Percentiles rank a stretch among this genome's conserved stretches.
These are phyloP conservation scores for Aspergillus sp. DNA, from an alignment of 2,329 filamentous ascomycete genomes.

Conservation along the genomic window DNA sequence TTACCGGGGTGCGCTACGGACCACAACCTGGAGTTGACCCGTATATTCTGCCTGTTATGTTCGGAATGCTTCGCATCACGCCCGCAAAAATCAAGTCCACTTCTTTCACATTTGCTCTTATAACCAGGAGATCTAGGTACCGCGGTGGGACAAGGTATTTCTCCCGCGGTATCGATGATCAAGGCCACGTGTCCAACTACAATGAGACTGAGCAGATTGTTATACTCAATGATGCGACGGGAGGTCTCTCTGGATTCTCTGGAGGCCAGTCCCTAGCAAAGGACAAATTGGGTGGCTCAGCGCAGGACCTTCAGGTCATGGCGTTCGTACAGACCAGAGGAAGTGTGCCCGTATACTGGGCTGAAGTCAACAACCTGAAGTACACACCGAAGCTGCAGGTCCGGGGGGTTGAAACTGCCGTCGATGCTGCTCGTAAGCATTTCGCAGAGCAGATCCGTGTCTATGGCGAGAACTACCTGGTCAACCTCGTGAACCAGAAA, in stretches of 20 bases:
- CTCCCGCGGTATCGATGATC: conserved; percentile 87
- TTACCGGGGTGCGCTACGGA: conserved; percentile 47
- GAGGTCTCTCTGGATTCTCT: conserved; percentile 76
- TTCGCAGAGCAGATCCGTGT: conserved; percentile 90
- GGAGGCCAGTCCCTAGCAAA: conserved; percentile 75
- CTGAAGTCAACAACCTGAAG: conserved; percentile 88
- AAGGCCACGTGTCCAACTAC: conserved; percentile 96
- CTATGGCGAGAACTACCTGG: conserved; percentile 95
- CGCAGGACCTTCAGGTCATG: conserved; percentile 81
- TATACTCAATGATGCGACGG: conserved; percentile 78
- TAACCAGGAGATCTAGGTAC: conserved; percentile 85
- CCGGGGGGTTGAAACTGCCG: conserved; percentile 76
- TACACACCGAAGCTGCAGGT: conserved; percentile 92
- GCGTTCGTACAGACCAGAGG: conserved; percentile 96
- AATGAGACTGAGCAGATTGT: conserved; percentile 97
- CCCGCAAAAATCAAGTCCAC: conserved; percentile 83
- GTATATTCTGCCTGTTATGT: conserved; percentile 93
- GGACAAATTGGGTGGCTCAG: conserved; percentile 63
- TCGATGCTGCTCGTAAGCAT: conserved; percentile 77
- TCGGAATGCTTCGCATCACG: conserved; percentile 90
- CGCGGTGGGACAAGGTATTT: conserved; percentile 92
- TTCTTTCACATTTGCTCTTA: conserved; percentile 79
- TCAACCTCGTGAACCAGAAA: conserved; percentile 96
- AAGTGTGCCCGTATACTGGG: conserved; percentile 94
- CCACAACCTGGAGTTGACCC: conserved; percentile 79